Base-by-base conservation (phyloP, 352 stramenopile genomes). In the Phytophthora podocarpi region DNA sequence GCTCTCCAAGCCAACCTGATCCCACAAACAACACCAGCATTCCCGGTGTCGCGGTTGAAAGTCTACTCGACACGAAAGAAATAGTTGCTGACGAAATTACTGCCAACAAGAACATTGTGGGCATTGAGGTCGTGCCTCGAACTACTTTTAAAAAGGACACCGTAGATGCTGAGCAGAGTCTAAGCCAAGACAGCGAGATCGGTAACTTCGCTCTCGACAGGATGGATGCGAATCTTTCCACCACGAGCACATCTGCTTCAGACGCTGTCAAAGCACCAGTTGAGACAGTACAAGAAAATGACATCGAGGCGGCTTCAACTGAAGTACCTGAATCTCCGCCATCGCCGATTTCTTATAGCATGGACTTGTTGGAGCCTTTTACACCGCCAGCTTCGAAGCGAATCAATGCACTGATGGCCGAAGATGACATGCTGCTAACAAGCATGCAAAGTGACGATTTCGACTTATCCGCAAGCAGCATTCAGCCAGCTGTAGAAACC, bases 391-490 rank as follows among this genome's bases (percentile, higher is more conserved):
- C 28, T 21, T 52, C 32, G 11, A 51, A n/a, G 3, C 26, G n/a
- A 43, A 31, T 32, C 13, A 37, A 36, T 31, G 23, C 18, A 34
- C 30, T 54, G 15, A 34, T 6, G 15, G 30, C 24, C 27, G 59
- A 63, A 37, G 47, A 67, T 36, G 52, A 57, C n/a, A 65, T 73
- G 34, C 13, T 69, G 26, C 41, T 69, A 37, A 45, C 40, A 10
- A 73, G 65, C 43, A 63, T 70, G 65, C 53, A 67, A 53, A 70
- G 65, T 53, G 60, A 70, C n/a, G 60, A 70, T 16, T 74, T 67
- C 11, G 48, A 70, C 6, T 43, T 64, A 11, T 34, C 54, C 8
- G 10, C 32, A n/a, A 60, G n/a, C n/a, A 58, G 40, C 23, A 36
- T 20, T 13, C n/a, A 58, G 16, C 28, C 24, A 41, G 7, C 28